Conservation (phyloP, 2,329 filamentous ascomycete genomes). For the Pseudocercospora eumusae region DNA sequence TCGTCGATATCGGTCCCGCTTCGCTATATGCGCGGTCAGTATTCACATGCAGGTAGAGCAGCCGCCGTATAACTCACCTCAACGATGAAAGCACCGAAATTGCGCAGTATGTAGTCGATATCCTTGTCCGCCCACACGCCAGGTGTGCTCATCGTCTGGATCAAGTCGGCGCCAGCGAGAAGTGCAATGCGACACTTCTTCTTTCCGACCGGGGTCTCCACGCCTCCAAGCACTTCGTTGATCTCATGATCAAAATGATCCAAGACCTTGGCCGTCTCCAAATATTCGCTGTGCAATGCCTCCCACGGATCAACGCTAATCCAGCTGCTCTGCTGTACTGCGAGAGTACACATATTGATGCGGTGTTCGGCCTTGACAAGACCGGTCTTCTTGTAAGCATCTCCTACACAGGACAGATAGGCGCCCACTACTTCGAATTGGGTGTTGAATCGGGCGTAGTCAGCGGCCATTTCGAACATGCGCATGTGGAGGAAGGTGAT, state of each 20-base stretch:
- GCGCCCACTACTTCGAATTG: conserved; percentile 84
- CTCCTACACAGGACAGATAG: conserved; percentile 76
- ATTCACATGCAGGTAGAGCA: conserved; percentile 60
- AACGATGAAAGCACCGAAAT: conserved; percentile 81
- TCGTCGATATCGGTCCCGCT: conserved; percentile 86
- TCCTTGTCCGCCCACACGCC: conserved; percentile 80
- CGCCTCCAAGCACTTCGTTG: conserved; percentile 74
- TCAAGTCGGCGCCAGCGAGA: conserved; percentile 67
- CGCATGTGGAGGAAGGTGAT: conserved; percentile 69
- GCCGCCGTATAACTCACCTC: conserved; percentile 35
- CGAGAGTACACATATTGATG: conserved; percentile 84
- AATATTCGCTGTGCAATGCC: conserved; percentile 79
- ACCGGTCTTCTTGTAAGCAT: conserved; percentile 77
- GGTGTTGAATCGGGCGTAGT: conserved; percentile 73
- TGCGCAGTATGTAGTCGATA: conserved; percentile 81
- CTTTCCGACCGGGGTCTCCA: conserved; percentile 68
- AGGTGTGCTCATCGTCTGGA: conserved; percentile 55
- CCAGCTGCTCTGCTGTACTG: conserved; percentile 74
- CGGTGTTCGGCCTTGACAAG: conserved; percentile 71
- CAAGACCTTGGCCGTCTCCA: conserved; percentile 83
- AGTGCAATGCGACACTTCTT: conserved; percentile 74
- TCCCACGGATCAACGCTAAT: conserved; percentile 88
- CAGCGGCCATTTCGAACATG: conserved; percentile 85
- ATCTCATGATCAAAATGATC: conserved; percentile 92
- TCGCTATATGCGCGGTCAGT: conserved; percentile 53